Evolutionary conservation across 1,284 basidiomycete genomes (phyloP).

Genomic region (Ceraceosorus guamensis): DNA sequence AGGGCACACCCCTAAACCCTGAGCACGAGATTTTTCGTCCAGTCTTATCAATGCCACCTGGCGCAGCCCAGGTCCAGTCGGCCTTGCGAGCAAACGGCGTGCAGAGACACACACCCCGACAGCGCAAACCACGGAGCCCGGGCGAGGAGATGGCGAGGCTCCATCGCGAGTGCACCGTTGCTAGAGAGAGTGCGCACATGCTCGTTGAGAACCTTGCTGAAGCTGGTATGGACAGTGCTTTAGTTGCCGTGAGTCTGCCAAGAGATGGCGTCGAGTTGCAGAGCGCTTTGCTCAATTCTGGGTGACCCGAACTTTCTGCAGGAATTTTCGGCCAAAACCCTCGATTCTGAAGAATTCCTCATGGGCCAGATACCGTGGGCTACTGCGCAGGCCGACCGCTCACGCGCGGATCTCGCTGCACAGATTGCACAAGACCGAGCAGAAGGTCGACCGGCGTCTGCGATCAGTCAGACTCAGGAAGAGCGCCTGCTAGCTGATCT

Average conservation of each 20-base stretch:
- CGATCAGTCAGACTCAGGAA: slow-evolving; percentile 15
- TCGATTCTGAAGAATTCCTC: slow-evolving; percentile 22
- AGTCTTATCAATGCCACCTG: slow-evolving; percentile 1
- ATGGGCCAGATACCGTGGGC: slow-evolving; percentile 32
- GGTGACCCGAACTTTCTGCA: slow-evolving; percentile 1
- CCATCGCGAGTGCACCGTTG: slow-evolving; percentile 34
- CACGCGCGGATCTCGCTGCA: slow-evolving; percentile 1
- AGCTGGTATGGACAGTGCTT: slow-evolving; percentile 5
- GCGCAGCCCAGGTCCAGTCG: too few species aligned
- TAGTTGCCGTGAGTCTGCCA: slow-evolving; percentile 15
- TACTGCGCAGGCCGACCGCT: slow-evolving; percentile 23
- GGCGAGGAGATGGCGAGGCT: slow-evolving; percentile 28
- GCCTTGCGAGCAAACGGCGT: too few species aligned
- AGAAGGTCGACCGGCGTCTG: not conserved
- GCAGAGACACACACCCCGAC: too few species aligned
- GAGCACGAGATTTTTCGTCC: not conserved
- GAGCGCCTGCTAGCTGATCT: slow-evolving; percentile 31
- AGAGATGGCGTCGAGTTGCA: slow-evolving; percentile 24
- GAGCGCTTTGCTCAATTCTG: slow-evolving; percentile 15
- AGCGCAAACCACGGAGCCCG: too few species aligned
- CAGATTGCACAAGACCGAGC: slow-evolving; percentile 2
- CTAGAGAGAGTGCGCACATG: slow-evolving; percentile 23
- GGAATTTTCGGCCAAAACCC: slow-evolving; percentile 22
- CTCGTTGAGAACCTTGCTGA: slow-evolving; percentile 21
- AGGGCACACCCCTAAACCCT: not conserved